phyloP scores from a whole-genome alignment of 805 yeast genomes.

The Barnettozyma populi region DNA sequence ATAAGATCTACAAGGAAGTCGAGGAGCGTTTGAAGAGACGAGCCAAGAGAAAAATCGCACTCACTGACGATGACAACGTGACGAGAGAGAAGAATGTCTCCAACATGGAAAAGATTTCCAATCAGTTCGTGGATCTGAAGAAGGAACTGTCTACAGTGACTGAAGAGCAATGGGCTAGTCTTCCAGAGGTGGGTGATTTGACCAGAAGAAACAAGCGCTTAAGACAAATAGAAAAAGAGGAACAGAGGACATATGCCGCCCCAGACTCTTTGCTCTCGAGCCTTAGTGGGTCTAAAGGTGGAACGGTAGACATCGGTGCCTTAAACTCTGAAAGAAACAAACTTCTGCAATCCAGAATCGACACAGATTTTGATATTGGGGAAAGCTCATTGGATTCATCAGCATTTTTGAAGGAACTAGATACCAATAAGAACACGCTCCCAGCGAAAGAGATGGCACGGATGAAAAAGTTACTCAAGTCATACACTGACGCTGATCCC shows the following conservation, averaged over 20 bases:
- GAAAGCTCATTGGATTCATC: constrained; percentile 18
- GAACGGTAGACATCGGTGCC: constrained; percentile 39
- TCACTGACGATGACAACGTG: constrained; percentile 25
- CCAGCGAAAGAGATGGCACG: constrained; percentile 44
- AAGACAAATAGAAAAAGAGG: constrained; percentile 53
- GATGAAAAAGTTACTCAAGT: constrained; percentile 55
- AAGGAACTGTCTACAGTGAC: constrained; percentile 52
- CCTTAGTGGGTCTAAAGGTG: constrained; percentile 23
- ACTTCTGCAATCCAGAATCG: constrained; percentile 50
- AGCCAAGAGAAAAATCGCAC: constrained; percentile 18
- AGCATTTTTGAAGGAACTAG: constrained; percentile 31
- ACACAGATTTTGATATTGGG: constrained; percentile 27
- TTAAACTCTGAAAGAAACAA: constrained; percentile 62
- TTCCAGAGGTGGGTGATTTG: constrained; percentile 87
- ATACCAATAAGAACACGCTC: neutral
- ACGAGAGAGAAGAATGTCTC: constrained; percentile 18
- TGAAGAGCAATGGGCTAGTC: constrained; percentile 67
- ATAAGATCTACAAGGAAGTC: constrained; percentile 56
- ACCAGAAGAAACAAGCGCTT: constrained; percentile 75
- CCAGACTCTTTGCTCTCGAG: constrained; percentile 63
- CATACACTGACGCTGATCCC: constrained; percentile 70
- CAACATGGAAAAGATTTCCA: constrained; percentile 30
- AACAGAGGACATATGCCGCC: constrained; percentile 72
- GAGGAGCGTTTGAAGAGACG: constrained; percentile 46
- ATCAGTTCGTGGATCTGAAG: constrained; percentile 67